phyloP scores from a whole-genome alignment of 2,329 filamentous ascomycete species.

The Botrytis tulipae region DNA sequence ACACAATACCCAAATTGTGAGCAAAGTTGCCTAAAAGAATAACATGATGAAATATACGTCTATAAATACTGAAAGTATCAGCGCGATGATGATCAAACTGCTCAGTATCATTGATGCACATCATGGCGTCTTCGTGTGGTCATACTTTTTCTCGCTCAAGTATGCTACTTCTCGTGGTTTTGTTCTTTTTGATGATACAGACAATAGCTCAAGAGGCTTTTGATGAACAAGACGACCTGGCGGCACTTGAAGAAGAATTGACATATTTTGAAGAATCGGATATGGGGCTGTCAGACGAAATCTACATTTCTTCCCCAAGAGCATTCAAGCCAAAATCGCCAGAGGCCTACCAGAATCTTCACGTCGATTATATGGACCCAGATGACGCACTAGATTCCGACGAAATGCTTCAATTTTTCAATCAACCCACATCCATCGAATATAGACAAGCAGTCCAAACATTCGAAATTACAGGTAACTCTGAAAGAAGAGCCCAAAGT shows the following conservation, averaged over 20 bases:
- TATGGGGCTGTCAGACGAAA: not conserved
- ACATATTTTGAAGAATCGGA: not conserved
- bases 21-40: not conserved
- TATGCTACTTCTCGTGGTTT: not conserved
- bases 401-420: not conserved
- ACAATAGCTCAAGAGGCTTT: not conserved
- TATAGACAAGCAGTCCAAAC: not conserved
- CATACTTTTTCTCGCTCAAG: not conserved
- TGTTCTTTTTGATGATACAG: not conserved
- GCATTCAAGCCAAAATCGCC: not conserved
- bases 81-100: not conserved
- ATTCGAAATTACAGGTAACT: not conserved
- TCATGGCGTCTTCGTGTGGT: not conserved
- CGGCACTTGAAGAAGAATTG: not conserved
- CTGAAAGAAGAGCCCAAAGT: not conserved
- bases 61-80: not conserved
- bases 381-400: not conserved
- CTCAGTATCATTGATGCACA: not conserved
- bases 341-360: not conserved
- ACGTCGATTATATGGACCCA: not conserved
- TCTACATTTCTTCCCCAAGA: not conserved
- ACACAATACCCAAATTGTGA: not conserved
- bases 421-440: not conserved
- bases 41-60: not conserved
- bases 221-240: not conserved